phyloP scores from a whole-genome alignment of 306 rosid genomes.

The Dryas drummondii region DNA sequence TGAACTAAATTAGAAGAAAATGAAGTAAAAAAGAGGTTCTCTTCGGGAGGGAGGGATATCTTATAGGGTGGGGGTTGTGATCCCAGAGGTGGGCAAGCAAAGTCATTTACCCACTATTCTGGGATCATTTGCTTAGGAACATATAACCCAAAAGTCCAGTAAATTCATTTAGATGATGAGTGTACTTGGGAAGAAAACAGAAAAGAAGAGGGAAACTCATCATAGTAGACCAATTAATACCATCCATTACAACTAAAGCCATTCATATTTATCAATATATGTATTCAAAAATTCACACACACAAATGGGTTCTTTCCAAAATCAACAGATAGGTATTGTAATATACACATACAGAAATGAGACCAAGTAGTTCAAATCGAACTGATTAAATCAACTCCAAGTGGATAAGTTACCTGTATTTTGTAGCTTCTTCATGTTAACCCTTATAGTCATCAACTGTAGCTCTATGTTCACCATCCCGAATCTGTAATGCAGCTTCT shows the following conservation, averaged over 20 bases:
- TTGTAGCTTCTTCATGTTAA: conserved; percentile 28
- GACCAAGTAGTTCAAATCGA: conserved; percentile 33
- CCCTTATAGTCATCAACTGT: conserved; percentile 24
- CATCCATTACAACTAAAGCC: conserved; percentile 7
- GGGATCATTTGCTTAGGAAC: neutral
- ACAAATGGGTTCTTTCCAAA: conserved; percentile 21
- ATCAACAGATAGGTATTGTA: conserved; percentile 25
- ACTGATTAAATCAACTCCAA: conserved; percentile 19
- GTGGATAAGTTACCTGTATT: conserved; percentile 19
- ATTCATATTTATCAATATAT: conserved; percentile 14
- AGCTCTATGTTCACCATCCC: conserved; percentile 21
- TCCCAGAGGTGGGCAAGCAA: neutral
- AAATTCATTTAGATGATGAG: no score
- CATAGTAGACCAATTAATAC: neutral
- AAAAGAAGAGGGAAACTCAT: neutral
- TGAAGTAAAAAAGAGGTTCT: no score
- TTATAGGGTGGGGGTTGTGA: no score
- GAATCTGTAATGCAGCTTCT: conserved; percentile 17
- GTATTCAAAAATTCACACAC: conserved; percentile 13
- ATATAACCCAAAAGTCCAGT: neutral
- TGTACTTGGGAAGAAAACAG: neutral
- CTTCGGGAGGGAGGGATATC: no score
- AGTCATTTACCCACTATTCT: neutral
- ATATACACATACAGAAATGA: conserved; percentile 26
- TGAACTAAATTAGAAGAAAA: neutral